Evolutionary conservation across 106 monocot genomes (phyloP).

Genomic region (Dioscorea dumetorum): DNA sequence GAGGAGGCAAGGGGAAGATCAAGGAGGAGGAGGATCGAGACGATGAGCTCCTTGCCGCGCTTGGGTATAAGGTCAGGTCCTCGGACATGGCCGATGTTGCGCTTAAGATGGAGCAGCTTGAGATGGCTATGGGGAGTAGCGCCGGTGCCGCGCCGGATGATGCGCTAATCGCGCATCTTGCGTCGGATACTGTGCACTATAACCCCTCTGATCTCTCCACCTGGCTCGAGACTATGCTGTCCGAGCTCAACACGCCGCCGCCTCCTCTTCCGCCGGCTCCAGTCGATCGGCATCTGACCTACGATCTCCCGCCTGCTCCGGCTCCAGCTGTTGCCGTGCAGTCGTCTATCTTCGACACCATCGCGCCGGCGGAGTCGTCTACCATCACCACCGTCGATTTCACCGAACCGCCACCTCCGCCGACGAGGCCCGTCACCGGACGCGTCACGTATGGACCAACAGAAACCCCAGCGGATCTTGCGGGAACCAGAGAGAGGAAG

Average conservation of each 20-base stretch:
- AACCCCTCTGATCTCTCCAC: conserved; percentile 83
- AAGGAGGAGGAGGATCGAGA: conserved; percentile 26
- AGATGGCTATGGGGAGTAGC: conserved; percentile 68
- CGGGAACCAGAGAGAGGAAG: conserved; percentile 25
- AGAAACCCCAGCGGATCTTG: neutral
- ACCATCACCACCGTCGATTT: conserved; percentile 15
- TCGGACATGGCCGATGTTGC: conserved; percentile 95
- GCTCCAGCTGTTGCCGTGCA: neutral
- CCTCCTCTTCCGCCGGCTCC: conserved; percentile 10
- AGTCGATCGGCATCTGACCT: too few species aligned
- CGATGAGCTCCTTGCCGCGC: conserved; percentile 62
- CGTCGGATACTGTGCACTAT: conserved; percentile 70
- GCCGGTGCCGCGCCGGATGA: conserved; percentile 27
- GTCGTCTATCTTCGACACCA: neutral
- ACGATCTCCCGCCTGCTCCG: neutral
- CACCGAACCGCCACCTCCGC: neutral
- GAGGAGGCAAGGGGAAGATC: neutral
- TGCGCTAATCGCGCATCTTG: conserved; percentile 37
- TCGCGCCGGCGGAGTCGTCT: conserved; percentile 16
- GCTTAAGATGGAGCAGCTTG: conserved; percentile 95
- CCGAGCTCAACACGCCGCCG: conserved; percentile 62
- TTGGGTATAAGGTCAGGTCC: conserved; percentile 80
- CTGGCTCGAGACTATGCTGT: conserved; percentile 81
- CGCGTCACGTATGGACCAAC: conserved; percentile 10
- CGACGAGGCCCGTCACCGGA: conserved; percentile 19